These are phyloP conservation scores for Claviceps sp. DNA, from an alignment of 2,329 filamentous ascomycete genomes.

Conservation along the genomic window DNA sequence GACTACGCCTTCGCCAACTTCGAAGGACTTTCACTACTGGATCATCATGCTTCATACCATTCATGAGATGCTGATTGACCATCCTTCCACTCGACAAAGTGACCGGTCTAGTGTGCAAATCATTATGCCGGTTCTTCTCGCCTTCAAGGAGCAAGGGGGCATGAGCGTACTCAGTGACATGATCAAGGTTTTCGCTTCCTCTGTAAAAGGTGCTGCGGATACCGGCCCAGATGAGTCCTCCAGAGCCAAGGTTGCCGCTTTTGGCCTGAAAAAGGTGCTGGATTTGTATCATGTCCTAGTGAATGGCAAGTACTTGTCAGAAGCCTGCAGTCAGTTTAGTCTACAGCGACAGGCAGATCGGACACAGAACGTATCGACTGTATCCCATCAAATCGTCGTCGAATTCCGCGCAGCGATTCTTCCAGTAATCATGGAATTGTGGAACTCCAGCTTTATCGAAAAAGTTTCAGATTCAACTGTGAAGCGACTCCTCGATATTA, in stretches of 20 bases:
- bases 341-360: slow-evolving; percentile 30
- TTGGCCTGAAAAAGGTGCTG: slow-evolving; percentile 68
- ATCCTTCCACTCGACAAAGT: slow-evolving; percentile 32
- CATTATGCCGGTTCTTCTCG: slow-evolving; percentile 65
- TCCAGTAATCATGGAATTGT: slow-evolving; percentile 63
- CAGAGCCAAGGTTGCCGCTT: slow-evolving; percentile 35
- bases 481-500: slow-evolving; percentile 67
- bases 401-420: slow-evolving; percentile 73
- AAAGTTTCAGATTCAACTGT: slow-evolving; percentile 66
- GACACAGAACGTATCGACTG: slow-evolving; percentile 24
- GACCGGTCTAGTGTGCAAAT: slow-evolving; percentile 39
- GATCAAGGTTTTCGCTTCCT: slow-evolving; percentile 47
- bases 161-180: slow-evolving; percentile 61
- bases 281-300: slow-evolving; percentile 67
- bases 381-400: slow-evolving; percentile 64
- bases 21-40: slow-evolving; percentile 65
- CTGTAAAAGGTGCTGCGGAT: slow-evolving; percentile 16
- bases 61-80: slow-evolving; percentile 66
- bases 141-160: slow-evolving; percentile 73
- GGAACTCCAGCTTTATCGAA: slow-evolving; percentile 75
- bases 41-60: slow-evolving; percentile 68
- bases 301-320: slow-evolving; percentile 66
- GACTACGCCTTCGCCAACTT: slow-evolving; percentile 31
- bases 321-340: slow-evolving; percentile 49
- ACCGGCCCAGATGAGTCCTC: slow-evolving; percentile 34